phyloP scores from a whole-genome alignment of 176 grass and related monocot species.

The Oryza punctata region DNA sequence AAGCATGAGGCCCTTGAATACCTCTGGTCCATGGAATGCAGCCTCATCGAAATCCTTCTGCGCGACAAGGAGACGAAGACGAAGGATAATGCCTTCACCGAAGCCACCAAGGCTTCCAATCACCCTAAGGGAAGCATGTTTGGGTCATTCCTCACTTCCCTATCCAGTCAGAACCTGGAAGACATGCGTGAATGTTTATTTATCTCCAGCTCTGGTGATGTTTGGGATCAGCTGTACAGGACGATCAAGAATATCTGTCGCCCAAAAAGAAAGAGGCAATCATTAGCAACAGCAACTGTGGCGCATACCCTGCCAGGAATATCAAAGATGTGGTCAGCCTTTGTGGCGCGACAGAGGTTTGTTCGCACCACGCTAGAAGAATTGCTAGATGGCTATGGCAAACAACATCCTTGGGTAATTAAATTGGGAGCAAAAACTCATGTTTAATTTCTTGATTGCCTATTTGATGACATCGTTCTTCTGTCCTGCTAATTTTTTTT shows the following conservation, averaged over 20 bases:
- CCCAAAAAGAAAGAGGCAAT: not conserved
- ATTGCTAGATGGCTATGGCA: not conserved
- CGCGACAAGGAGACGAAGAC: no score
- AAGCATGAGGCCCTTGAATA: not conserved
- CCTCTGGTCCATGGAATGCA: not conserved
- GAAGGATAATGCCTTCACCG: no score
- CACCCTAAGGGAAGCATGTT: not conserved
- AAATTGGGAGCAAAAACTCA: no score
- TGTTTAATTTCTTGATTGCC: no score
- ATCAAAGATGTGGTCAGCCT: not conserved
- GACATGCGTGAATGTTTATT: no score
- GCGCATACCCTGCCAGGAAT: not conserved
- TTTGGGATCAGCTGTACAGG: not conserved
- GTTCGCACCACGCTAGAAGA: not conserved
- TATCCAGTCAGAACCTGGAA: not conserved
- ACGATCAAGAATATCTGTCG: not conserved
- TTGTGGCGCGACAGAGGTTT: not conserved
- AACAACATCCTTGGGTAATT: not conserved
- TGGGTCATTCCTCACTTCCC: slow-evolving; percentile 1
- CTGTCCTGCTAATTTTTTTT: no score
- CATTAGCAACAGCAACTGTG: no score
- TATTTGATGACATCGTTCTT: no score
- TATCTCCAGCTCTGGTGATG: not conserved
- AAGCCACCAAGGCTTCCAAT: not conserved
- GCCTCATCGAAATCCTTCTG: not conserved